Evolutionary conservation across 805 yeast species (phyloP), one percentile per base, ranked within the genome.

Genomic region (Pichia phayaonensis): DNA sequence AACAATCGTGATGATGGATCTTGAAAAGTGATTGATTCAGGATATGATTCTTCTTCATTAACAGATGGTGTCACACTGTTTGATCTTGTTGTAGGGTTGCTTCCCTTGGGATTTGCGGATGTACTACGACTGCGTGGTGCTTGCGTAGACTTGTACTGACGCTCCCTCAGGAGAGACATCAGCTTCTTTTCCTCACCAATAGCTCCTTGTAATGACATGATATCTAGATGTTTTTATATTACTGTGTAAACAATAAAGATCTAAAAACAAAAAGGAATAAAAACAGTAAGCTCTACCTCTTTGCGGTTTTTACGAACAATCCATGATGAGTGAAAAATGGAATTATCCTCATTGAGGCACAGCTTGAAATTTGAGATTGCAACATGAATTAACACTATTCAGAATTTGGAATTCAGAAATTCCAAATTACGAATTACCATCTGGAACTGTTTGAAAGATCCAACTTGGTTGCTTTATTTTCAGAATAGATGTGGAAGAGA

Each of bases 1-100:
- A 39, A 24, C 36, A 84, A 63, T 52, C 94, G 68, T 58, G 83
- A 85, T 54, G 83, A 81, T 0, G 95, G 95, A 58, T 86, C 90
- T 57, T 81, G 86, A 49, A 78, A 76, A 45, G 86, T 73, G 41
- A 86, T 81, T 0, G 86, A 77, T 81, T 85, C 50, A 6, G 54
- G 55, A 22, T 53, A 47, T 21, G 26, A 29, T 8, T 29, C 20
- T 8, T 50, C 50, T 36, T 54, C 57, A 10, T 40, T 20, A 11
- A 45, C 52, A 8, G 52, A 36, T 13, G 51, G 48, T 1, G 52
- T 26, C 10, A 23, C n/a, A 18, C 54, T 50, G 1, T 23, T 47
- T 2, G 55, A 52, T 40, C 57, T 48, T 10, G 52, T 48, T 4
- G 53, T 41, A 13, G 41, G 18, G 12, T 40, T 24, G 46, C 27